Evolutionary conservation across 2,329 filamentous ascomycete species (phyloP).

Genomic region (Anthostomella pinea): DNA sequence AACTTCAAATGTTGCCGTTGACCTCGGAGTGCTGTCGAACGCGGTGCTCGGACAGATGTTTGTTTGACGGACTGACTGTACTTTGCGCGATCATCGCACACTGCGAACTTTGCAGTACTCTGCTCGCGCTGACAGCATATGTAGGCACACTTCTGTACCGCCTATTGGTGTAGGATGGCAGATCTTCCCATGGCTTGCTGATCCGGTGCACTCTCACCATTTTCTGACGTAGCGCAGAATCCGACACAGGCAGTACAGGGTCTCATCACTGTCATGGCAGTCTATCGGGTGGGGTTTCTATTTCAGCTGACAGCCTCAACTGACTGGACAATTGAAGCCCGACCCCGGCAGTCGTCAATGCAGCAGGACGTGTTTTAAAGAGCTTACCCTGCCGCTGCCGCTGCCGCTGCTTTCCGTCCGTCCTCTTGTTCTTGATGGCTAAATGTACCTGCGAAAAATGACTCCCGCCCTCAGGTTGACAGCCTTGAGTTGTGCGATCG

Average conservation of each 20-base stretch:
- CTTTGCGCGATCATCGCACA: constrained; percentile 6
- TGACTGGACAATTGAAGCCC: constrained; percentile 17
- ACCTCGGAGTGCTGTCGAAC: too few relatives aligned
- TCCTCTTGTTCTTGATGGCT: constrained; percentile 18
- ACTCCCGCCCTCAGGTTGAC: constrained; percentile 29
- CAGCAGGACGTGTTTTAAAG: constrained; percentile 1
- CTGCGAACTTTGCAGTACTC: constrained; percentile 11
- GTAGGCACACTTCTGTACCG: constrained; percentile 6
- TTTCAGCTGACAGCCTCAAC: constrained; percentile 26
- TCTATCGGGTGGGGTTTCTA: constrained; percentile 19
- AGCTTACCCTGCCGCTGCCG: constrained; percentile 1
- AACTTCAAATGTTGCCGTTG: too few relatives aligned
- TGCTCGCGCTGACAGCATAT: constrained; percentile 20
- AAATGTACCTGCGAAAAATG: constrained; percentile 27
- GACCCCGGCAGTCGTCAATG: constrained; percentile 12
- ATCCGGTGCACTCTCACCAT: constrained; percentile 11
- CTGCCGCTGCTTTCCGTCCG: constrained; percentile 4
- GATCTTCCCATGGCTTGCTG: constrained; percentile 21
- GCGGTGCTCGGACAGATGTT: too few relatives aligned
- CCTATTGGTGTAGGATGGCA: constrained; percentile 15
- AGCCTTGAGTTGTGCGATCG: constrained; percentile 27
- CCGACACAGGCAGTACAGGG: constrained; percentile 18
- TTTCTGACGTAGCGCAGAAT: constrained; percentile 8
- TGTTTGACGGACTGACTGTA: too few relatives aligned
- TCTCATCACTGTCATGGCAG: constrained; percentile 18